phyloP scores from a whole-genome alignment of 2,329 filamentous ascomycete genomes.

The Aspergillus sp. region DNA sequence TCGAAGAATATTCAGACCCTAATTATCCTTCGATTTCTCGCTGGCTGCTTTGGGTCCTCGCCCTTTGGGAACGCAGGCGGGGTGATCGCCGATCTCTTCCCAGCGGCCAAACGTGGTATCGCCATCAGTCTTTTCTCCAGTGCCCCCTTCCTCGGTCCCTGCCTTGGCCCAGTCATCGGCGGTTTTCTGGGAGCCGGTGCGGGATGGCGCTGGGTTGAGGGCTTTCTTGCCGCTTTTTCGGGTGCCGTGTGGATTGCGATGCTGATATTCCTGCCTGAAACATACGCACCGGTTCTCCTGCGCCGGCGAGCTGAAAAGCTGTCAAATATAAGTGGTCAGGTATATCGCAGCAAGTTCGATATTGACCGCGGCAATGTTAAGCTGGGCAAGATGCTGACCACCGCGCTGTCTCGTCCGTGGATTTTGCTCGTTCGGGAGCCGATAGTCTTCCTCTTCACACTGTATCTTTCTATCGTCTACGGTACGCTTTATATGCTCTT shows the following conservation, averaged over 20 bases:
- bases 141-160: conserved; percentile 57
- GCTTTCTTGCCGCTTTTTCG: conserved; percentile 53
- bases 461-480: background rate
- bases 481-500: conserved; percentile 30
- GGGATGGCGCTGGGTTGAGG: conserved; percentile 61
- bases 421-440: conserved; percentile 19
- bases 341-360: conserved; percentile 28
- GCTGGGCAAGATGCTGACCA: conserved; percentile 26
- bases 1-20: conserved; percentile 50
- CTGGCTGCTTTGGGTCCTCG: conserved; percentile 51
- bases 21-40: conserved; percentile 56
- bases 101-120: conserved; percentile 42
- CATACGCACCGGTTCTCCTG: conserved; percentile 40
- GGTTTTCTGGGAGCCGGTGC: conserved; percentile 54
- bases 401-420: conserved; percentile 37
- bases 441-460: background rate
- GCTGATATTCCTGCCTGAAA: conserved; percentile 13
- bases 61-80: conserved; percentile 53
- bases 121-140: conserved; percentile 58
- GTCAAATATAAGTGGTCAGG: conserved; percentile 38
- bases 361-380: conserved; percentile 31
- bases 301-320: conserved; percentile 36
- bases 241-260: conserved; percentile 33
- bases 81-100: conserved; percentile 52
- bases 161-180: conserved; percentile 53